Conservation (phyloP, 768 basidiomycete species). For the Rhizopogon salebrosus region DNA sequence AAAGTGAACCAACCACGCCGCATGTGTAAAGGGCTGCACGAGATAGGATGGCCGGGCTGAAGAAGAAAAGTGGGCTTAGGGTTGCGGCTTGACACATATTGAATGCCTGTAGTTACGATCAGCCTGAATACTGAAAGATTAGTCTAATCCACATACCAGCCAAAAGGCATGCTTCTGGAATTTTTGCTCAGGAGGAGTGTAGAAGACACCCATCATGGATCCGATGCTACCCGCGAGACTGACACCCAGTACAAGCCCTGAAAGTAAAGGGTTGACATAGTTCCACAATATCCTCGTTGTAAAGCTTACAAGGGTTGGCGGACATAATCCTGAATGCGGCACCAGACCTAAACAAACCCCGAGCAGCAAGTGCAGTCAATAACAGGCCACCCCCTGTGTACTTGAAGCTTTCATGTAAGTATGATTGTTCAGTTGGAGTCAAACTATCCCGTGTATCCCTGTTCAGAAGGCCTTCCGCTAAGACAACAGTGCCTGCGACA, state of each 20-base stretch:
- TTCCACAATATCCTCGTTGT: background rate
- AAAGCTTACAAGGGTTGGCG: slow-evolving; percentile 68
- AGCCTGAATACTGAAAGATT: background rate
- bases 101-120: slow-evolving; percentile 52
- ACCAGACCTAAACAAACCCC: slow-evolving; percentile 69
- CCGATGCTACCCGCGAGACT: slow-evolving; percentile 78
- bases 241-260: slow-evolving; percentile 78
- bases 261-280: background rate
- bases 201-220: slow-evolving; percentile 78
- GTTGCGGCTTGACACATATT: slow-evolving; percentile 84
- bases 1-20: slow-evolving; percentile 80
- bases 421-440: slow-evolving; percentile 54
- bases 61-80: slow-evolving; percentile 84
- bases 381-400: slow-evolving; percentile 80
- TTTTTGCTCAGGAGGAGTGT: slow-evolving; percentile 72
- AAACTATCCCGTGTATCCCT: slow-evolving; percentile 73
- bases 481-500: slow-evolving; percentile 65
- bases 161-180: slow-evolving; percentile 78
- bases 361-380: slow-evolving; percentile 74
- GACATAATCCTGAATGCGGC: slow-evolving; percentile 71
- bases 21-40: slow-evolving; percentile 86
- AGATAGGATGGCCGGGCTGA: slow-evolving; percentile 78
- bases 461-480: slow-evolving; percentile 63
- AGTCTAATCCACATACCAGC: slow-evolving; percentile 45
- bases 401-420: slow-evolving; percentile 74